Percentiles rank a stretch among this genome's conserved stretches.
Conservation (phyloP, 2,329 filamentous ascomycete genomes). For the Myotisia sp. region DNA sequence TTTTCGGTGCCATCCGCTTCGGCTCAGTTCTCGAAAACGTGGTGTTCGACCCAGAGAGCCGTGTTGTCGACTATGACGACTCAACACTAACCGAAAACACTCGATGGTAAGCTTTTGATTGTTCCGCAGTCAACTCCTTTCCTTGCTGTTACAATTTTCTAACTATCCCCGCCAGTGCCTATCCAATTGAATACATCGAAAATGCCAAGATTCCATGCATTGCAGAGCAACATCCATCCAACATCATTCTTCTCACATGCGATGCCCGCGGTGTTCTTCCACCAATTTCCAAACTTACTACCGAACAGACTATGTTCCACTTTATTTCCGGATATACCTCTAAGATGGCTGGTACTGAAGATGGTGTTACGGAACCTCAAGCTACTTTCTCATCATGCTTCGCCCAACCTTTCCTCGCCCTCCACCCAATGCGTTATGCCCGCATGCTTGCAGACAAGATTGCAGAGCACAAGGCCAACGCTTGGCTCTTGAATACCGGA, state of each 20-base stretch:
- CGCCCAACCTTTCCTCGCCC: constrained; percentile 94
- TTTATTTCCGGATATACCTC: constrained; percentile 99
- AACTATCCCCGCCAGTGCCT: no score
- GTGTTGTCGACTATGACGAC: constrained; percentile 91
- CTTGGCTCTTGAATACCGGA: constrained; percentile 96
- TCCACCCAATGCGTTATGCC: constrained; percentile 98
- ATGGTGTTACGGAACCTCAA: constrained; percentile 91
- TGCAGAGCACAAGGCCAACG: constrained; percentile 81
- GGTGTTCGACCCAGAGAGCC: constrained; percentile 82
- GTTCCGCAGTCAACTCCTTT: no score
- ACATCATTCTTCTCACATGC: constrained; percentile 97
- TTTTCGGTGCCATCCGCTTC: constrained; percentile 88
- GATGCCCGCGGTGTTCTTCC: constrained; percentile 94
- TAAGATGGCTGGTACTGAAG: constrained; percentile 99
- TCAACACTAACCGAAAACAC: constrained; percentile 94
- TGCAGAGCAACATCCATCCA: constrained; percentile 72
- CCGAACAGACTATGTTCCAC: constrained; percentile 98
- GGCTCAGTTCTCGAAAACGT: constrained; percentile 97
- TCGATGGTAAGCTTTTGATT: no score
- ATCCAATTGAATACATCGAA: constrained; percentile 96
- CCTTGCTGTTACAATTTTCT: constrained; percentile 12
- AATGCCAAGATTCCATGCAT: constrained; percentile 98
- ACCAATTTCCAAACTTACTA: constrained; percentile 91
- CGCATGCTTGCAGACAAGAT: constrained; percentile 99
- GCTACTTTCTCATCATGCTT: constrained; percentile 99